These are phyloP conservation scores for Hyphopichia khmerensis DNA, from an alignment of 1,139 yeast genomes.

Conservation along the genomic window DNA sequence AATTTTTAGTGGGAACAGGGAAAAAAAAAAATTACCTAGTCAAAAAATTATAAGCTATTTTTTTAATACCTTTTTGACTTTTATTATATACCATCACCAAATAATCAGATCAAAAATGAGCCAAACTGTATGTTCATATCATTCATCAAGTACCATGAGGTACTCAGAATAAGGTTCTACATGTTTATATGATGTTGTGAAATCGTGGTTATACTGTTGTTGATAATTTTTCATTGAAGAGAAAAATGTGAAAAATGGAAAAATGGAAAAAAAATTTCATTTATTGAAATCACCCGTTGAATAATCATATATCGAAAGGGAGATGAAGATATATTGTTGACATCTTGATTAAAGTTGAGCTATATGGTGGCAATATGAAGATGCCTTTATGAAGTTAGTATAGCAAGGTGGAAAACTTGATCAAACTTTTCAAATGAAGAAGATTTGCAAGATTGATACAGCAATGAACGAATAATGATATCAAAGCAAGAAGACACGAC, in stretches of 20 bases:
- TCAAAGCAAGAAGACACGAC: too few species aligned
- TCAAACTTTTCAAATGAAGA: too few species aligned
- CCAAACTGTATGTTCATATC: conserved; percentile 27
- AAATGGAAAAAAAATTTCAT: background rate
- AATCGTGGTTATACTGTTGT: background rate
- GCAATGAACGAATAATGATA: too few species aligned
- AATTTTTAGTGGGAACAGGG: conserved; percentile 1
- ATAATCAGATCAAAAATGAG: conserved; percentile 30
- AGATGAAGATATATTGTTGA: too few species aligned
- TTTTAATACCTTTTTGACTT: conserved; percentile 1
- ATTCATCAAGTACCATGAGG: background rate
- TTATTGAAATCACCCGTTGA: background rate
- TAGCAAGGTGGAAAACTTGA: too few species aligned
- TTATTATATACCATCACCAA: conserved; percentile 18
- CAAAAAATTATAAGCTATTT: conserved; percentile 12
- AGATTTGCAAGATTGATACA: too few species aligned
- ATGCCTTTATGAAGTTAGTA: too few species aligned
- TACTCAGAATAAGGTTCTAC: background rate
- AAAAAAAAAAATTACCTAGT: conserved; percentile 10
- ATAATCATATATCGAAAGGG: background rate
- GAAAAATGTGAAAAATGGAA: background rate
- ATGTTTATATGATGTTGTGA: background rate
- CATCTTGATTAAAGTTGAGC: too few species aligned
- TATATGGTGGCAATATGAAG: too few species aligned
- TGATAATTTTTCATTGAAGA: background rate